Percentiles rank a stretch among this genome's conserved stretches.
phyloP scores from a whole-genome alignment of 305 asterid genomes.

The Solanum chacoense region DNA sequence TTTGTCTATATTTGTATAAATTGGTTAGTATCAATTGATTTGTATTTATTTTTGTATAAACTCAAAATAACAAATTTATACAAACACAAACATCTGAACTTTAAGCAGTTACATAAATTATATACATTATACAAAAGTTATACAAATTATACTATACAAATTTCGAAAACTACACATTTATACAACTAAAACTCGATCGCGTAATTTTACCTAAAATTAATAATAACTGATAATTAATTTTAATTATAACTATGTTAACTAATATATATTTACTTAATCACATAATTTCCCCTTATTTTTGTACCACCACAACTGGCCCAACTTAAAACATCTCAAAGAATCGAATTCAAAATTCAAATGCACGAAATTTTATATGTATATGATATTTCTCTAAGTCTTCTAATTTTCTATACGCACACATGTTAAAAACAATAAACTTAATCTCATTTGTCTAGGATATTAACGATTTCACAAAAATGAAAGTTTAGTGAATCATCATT shows the following conservation, averaged over 20 bases:
- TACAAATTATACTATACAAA: no score
- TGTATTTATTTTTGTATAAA: no score
- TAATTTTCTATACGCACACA: neutral
- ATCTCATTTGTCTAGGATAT: neutral
- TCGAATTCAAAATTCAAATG: neutral
- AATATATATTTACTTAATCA: no score
- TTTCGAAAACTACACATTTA: neutral
- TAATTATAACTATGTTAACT: accelerated
- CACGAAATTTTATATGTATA: neutral
- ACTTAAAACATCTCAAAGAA: neutral
- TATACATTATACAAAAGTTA: no score
- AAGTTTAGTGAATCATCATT: neutral
- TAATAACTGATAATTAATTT: no score
- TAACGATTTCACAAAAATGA: neutral
- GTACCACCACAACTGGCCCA: neutral
- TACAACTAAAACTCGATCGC: no score
- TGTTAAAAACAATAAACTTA: neutral
- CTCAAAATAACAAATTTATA: neutral
- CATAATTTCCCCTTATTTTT: neutral
- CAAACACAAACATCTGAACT: neutral
- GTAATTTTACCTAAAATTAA: no score
- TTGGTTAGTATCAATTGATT: neutral
- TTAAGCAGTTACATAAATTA: no score
- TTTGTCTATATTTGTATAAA: neutral
- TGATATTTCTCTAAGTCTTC: neutral